Conservation (phyloP, 2,329 filamentous ascomycete species). For the Cadophora malorum region DNA sequence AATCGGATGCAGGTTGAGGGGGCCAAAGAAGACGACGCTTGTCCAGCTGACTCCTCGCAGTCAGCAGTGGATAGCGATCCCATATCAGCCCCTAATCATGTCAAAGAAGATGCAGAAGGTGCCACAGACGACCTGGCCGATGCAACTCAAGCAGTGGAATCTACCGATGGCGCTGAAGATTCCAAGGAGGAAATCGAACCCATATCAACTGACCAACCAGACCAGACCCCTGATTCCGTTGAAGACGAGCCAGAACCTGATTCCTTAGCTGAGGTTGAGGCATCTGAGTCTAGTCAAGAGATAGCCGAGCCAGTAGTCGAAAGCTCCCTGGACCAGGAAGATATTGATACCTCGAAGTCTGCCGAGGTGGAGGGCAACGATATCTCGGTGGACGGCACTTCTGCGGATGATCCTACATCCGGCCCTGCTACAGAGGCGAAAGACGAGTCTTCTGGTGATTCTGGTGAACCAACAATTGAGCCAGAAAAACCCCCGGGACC, state of each 20-base stretch:
- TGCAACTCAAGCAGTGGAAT: neutral
- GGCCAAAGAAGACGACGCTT: constrained; percentile 5
- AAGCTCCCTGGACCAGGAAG: neutral
- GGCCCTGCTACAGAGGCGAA: neutral
- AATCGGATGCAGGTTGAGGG: constrained; percentile 9
- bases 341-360: neutral
- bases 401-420: neutral
- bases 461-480: neutral
- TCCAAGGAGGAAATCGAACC: neutral
- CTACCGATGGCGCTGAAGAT: neutral
- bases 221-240: neutral
- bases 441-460: neutral
- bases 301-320: neutral
- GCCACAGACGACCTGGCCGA: neutral
- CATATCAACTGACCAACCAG: neutral
- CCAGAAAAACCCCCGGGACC: neutral
- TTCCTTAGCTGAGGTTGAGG: neutral
- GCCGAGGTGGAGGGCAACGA: neutral
- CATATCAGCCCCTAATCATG: neutral
- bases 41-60: constrained; percentile 4
- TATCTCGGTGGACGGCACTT: neutral
- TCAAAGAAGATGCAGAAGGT: neutral
- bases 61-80: neutral
- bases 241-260: neutral
- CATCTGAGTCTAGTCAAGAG: neutral